Conservation (phyloP, 345 rosid genomes). For the Erysimum cheiranthoides region DNA sequence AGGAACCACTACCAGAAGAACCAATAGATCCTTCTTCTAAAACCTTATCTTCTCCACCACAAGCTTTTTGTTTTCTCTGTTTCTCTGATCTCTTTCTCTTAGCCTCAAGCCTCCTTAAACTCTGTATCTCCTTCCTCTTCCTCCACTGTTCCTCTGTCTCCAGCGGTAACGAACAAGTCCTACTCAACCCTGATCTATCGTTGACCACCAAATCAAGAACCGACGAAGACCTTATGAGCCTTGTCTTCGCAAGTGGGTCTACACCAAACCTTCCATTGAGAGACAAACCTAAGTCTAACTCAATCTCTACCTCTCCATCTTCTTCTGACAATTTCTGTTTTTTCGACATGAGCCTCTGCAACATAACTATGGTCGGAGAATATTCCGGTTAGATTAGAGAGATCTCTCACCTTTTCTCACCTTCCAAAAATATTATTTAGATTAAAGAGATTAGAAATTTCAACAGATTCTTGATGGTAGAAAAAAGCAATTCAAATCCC, state of each 20-base stretch:
- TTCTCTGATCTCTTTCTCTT: slow-evolving; percentile 84
- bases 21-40: slow-evolving; percentile 56
- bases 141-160: slow-evolving; percentile 75
- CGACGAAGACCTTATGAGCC: slow-evolving; percentile 61
- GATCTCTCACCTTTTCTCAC: slow-evolving; percentile 45
- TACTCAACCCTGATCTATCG: slow-evolving; percentile 50
- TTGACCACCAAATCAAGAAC: slow-evolving; percentile 58
- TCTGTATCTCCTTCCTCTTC: slow-evolving; percentile 75
- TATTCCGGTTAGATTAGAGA: slow-evolving; percentile 2
- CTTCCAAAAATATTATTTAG: slow-evolving; percentile 36
- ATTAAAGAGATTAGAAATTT: background rate
- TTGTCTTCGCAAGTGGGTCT: slow-evolving; percentile 60
- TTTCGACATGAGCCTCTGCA: slow-evolving; percentile 51
- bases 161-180: slow-evolving; percentile 72
- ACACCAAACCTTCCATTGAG: slow-evolving; percentile 84
- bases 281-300: slow-evolving; percentile 80
- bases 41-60: slow-evolving; percentile 41
- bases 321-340: slow-evolving; percentile 36
- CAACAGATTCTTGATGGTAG: background rate
- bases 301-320: slow-evolving; percentile 61
- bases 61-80: slow-evolving; percentile 51
- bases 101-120: slow-evolving; percentile 69
- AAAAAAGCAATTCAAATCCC: slow-evolving; percentile 29
- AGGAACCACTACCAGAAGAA: slow-evolving; percentile 69
- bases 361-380: slow-evolving; percentile 48